Conservation (phyloP, 2,329 filamentous ascomycete genomes). For the Diaporthe sp. region DNA sequence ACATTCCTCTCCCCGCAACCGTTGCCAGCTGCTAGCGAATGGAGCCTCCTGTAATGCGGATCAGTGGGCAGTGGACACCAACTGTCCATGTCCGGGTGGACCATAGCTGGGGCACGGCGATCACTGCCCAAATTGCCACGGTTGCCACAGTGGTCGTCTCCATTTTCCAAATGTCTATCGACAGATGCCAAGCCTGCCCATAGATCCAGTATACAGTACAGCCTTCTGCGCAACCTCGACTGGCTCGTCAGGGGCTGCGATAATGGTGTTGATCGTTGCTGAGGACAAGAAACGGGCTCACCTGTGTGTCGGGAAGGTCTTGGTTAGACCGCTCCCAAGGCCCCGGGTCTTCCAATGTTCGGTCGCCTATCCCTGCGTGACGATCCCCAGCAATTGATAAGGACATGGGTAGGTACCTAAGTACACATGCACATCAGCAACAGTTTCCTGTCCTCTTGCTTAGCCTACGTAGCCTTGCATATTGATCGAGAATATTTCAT, state of each 20-base stretch:
- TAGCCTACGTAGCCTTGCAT: neutral
- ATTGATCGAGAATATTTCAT: neutral
- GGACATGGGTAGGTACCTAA: too few relatives aligned
- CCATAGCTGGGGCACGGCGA: neutral
- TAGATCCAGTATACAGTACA: neutral
- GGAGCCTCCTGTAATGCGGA: conserved; percentile 1
- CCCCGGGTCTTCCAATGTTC: neutral
- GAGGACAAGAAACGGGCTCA: neutral
- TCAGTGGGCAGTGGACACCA: conserved; percentile 2
- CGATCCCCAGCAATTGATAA: neutral
- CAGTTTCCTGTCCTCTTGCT: too few relatives aligned
- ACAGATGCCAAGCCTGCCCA: conserved; percentile 10
- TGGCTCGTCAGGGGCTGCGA: neutral
- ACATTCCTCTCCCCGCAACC: neutral
- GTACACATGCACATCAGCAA: neutral
- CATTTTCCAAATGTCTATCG: neutral
- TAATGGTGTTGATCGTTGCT: neutral
- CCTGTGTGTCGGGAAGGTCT: neutral
- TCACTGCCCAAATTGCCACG: conserved; percentile 9
- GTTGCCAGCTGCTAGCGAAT: neutral
- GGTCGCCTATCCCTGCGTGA: neutral
- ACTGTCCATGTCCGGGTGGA: neutral
- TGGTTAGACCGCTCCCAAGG: neutral
- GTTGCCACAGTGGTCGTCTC: neutral
- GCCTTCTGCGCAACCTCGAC: neutral